phyloP scores from a whole-genome alignment of 352 stramenopile genomes.

The Phytophthora melonis region DNA sequence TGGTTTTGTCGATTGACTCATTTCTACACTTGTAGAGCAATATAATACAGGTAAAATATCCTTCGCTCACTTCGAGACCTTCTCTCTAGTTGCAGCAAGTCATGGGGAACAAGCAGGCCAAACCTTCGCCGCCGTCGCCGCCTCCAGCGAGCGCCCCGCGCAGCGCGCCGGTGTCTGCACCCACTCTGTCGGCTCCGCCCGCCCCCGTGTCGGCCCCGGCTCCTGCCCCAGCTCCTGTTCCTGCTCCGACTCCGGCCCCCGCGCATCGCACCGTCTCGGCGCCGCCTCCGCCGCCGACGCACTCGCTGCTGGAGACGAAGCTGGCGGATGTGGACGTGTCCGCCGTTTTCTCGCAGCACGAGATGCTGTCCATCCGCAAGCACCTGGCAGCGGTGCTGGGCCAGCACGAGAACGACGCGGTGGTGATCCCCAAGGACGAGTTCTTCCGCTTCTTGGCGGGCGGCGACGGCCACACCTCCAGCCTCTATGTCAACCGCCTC shows the following conservation, averaged over 20 bases:
- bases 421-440: slow-evolving; percentile 87
- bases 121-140: slow-evolving; percentile 54
- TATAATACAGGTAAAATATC: not conserved
- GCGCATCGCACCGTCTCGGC: slow-evolving; percentile 22
- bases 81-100: not conserved
- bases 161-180: slow-evolving; percentile 4
- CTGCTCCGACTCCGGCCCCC: not conserved
- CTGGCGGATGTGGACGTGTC: slow-evolving; percentile 77
- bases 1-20: not conserved
- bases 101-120: slow-evolving; percentile 90
- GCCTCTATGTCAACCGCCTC: slow-evolving; percentile 86
- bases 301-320: slow-evolving; percentile 72
- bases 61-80: not conserved
- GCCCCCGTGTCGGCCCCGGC: slow-evolving; percentile 10
- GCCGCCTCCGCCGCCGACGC: slow-evolving; percentile 28
- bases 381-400: slow-evolving; percentile 74
- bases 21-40: not conserved
- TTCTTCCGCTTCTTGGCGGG: slow-evolving; percentile 88
- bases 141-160: slow-evolving; percentile 20
- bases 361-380: slow-evolving; percentile 84
- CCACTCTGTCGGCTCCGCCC: slow-evolving; percentile 7
- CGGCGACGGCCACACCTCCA: slow-evolving; percentile 68
- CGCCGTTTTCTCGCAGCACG: slow-evolving; percentile 75
- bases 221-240: slow-evolving; percentile 14
- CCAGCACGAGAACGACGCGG: slow-evolving; percentile 72